These are phyloP conservation scores for Hammondia hammondi DNA, from an alignment of 169 alveolate species.

Conservation along the genomic window DNA sequence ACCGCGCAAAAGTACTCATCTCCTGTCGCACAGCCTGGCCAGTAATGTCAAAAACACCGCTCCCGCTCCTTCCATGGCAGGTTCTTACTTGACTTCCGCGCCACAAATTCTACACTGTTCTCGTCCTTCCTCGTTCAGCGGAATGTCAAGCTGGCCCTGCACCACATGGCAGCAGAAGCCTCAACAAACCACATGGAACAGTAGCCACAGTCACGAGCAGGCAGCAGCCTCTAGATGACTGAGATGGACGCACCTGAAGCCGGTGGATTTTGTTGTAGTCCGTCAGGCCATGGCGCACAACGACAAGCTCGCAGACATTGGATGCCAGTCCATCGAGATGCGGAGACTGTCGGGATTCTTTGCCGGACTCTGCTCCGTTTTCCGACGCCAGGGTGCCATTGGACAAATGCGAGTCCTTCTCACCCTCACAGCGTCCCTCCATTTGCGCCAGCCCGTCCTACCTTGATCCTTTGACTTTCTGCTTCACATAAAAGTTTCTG, in stretches of 20 bases:
- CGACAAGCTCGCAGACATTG: slow-evolving; percentile 51
- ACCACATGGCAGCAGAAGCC: not conserved
- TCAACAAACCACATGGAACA: not conserved
- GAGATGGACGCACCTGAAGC: slow-evolving; percentile 34
- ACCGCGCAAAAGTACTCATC: not conserved
- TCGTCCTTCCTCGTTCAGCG: slow-evolving; percentile 53
- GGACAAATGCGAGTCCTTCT: not conserved
- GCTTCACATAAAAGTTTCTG: not conserved
- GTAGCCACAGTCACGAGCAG: not conserved
- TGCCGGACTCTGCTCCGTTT: not conserved
- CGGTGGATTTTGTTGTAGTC: slow-evolving; percentile 46
- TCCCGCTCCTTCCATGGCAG: not conserved
- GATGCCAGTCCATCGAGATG: not conserved
- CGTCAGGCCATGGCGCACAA: slow-evolving; percentile 57
- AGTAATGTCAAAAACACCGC: not conserved
- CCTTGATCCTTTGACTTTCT: not conserved
- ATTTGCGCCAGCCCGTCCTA: not conserved
- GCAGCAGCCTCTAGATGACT: not conserved
- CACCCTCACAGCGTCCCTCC: not conserved
- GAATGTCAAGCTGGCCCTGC: slow-evolving; percentile 65
- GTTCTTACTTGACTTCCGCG: slow-evolving; percentile 3
- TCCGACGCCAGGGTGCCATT: not conserved
- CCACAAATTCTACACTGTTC: slow-evolving; percentile 53
- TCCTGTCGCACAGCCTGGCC: not conserved
- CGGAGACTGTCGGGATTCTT: not conserved